These are phyloP conservation scores for Tolypocladium paradoxum DNA, from an alignment of 2,329 filamentous ascomycete genomes.

Conservation along the genomic window DNA sequence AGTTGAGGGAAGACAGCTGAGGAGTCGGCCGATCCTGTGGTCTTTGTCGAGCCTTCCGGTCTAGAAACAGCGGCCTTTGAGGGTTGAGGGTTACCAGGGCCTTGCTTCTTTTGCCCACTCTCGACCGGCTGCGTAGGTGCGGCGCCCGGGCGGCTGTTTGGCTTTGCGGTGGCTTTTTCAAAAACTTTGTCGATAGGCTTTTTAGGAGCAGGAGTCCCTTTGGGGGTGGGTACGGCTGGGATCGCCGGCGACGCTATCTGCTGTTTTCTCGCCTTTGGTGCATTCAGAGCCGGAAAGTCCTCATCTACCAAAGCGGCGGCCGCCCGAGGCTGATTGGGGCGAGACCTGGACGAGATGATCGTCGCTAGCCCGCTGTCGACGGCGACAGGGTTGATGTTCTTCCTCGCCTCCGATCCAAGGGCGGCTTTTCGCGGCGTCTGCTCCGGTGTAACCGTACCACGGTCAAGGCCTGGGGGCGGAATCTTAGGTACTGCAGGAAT, in stretches of 20 bases:
- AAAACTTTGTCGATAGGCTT: conserved; percentile 18
- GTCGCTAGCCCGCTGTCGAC: conserved; percentile 35
- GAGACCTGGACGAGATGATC: conserved; percentile 30
- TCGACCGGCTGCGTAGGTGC: not conserved
- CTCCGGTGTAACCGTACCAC: conserved; percentile 20
- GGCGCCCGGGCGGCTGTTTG: not conserved
- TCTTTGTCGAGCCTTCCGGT: not conserved
- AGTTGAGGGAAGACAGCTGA: conserved; percentile 38
- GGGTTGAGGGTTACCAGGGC: not conserved
- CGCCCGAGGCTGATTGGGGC: conserved; percentile 7
- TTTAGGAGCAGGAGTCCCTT: conserved; percentile 21
- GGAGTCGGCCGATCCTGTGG: conserved; percentile 8
- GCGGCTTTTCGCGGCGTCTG: conserved; percentile 18
- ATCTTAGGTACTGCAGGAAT: conserved; percentile 15
- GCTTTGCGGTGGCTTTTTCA: conserved; percentile 13
- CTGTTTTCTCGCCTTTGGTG: conserved; percentile 27
- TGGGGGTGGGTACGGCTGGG: conserved; percentile 24
- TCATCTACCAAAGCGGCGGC: conserved; percentile 39
- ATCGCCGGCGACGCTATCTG: conserved; percentile 19
- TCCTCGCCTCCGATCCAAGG: conserved; percentile 25
- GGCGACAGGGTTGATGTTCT: conserved; percentile 33
- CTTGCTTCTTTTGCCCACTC: not conserved
- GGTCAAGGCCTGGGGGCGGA: conserved; percentile 13
- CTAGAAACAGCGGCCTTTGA: not conserved
- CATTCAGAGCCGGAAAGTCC: conserved; percentile 50